Percentiles rank a stretch among this genome's conserved stretches.
These are phyloP conservation scores for Lachancea quebecensis DNA, from an alignment of 805 yeast species.

Conservation along the genomic window DNA sequence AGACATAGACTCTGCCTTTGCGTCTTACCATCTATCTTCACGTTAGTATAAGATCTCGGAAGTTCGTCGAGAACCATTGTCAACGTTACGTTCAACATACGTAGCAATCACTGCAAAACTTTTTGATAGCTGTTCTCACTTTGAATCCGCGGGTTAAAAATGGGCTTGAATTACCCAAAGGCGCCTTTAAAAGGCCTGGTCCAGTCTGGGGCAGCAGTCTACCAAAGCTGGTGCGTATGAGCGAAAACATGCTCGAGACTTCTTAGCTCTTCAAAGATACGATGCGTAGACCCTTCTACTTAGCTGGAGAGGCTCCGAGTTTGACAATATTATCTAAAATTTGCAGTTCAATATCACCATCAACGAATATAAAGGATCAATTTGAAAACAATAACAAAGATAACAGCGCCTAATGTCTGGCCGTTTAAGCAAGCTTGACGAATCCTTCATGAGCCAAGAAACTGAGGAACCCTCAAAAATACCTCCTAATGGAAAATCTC, in stretches of 20 bases:
- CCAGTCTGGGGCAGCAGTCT: not conserved
- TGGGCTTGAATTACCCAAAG: slow-evolving; percentile 14
- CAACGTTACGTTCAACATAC: slow-evolving; percentile 26
- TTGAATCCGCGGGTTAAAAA: slow-evolving; percentile 64
- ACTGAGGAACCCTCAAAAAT: not conserved
- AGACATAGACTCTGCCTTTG: slow-evolving; percentile 89
- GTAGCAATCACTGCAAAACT: slow-evolving; percentile 86
- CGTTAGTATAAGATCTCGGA: not conserved
- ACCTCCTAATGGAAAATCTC: not conserved
- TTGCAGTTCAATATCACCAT: not conserved
- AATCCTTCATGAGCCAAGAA: not conserved
- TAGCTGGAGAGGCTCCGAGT: not conserved
- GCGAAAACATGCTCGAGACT: not conserved
- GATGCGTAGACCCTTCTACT: no score
- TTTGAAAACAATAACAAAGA: not conserved
- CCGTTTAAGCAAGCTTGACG: no score
- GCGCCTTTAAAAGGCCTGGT: slow-evolving; percentile 2
- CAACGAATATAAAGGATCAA: not conserved
- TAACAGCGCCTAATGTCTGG: no score
- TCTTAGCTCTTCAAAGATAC: no score
- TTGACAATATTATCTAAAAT: not conserved
- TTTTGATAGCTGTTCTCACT: slow-evolving; percentile 87
- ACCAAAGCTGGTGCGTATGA: not conserved
- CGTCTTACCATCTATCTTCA: slow-evolving; percentile 66
- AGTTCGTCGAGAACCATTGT: not conserved